Percentiles rank a stretch among this genome's conserved stretches.
phyloP scores from a whole-genome alignment of 192 early-diverging fungal species.

The Umbelopsis vinacea region DNA sequence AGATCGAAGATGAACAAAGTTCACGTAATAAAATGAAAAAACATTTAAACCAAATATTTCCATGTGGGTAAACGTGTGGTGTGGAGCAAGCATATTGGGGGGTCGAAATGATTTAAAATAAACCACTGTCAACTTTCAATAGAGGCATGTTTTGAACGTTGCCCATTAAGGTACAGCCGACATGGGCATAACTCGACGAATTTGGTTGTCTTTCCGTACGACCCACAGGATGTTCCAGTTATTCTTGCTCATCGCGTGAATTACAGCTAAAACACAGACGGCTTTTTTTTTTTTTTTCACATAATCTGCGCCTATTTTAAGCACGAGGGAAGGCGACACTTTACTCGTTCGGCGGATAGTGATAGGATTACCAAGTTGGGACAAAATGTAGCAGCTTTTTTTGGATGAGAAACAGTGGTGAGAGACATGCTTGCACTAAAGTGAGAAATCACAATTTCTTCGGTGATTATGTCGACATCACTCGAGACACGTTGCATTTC shows the following conservation, averaged over 20 bases:
- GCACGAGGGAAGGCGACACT: not conserved
- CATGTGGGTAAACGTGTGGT: no score
- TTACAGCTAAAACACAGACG: no score
- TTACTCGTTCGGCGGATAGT: not conserved
- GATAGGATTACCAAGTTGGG: not conserved
- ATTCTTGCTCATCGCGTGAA: no score
- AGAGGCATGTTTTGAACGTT: not conserved
- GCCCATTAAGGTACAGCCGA: not conserved
- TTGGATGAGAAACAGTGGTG: conserved; percentile 10
- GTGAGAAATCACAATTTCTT: not conserved
- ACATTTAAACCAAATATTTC: not conserved
- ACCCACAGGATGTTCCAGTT: no score
- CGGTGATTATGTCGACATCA: not conserved
- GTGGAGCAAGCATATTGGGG: no score
- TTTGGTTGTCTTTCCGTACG: no score
- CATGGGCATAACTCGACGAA: no score
- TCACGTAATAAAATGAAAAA: conserved; percentile 6
- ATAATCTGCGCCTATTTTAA: no score
- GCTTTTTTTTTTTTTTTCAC: no score
- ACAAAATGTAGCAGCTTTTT: conserved; percentile 13
- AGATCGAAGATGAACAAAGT: not conserved
- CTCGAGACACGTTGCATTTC: not conserved
- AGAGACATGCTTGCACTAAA: no score
- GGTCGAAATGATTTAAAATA: no score
- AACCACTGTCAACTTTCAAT: no score